Evolutionary conservation across 306 rosid genomes (phyloP), one percentile per base, ranked within the genome.

Genomic region (Parietaria judaica): DNA sequence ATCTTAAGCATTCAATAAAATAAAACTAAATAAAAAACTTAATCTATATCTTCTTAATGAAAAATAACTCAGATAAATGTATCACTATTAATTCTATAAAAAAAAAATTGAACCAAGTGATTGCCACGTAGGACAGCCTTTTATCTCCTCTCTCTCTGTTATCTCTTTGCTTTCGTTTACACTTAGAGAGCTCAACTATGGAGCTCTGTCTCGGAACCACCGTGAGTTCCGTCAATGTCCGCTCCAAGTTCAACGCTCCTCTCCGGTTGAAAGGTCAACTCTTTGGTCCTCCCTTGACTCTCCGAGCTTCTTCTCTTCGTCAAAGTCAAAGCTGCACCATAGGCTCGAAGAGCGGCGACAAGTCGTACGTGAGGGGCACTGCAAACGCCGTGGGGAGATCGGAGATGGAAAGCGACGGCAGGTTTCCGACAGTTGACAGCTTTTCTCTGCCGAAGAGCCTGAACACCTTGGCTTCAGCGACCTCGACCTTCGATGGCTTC

Each of bases 361-460:
- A n/a, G n/a, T n/a, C n/a, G n/a, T n/a, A n/a, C n/a, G n/a, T n/a
- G n/a, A n/a, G n/a, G n/a, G n/a, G n/a, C n/a, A n/a, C n/a, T n/a
- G n/a, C n/a, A n/a, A n/a, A n/a, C n/a, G n/a, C n/a, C n/a, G n/a
- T n/a, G n/a, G n/a, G n/a, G n/a, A n/a, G n/a, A n/a, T n/a, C n/a
- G n/a, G n/a, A n/a, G n/a, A n/a, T n/a, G n/a, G n/a, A n/a, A n/a
- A n/a, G n/a, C n/a, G n/a, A n/a, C n/a, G n/a, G n/a, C n/a, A n/a
- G n/a, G n/a, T n/a, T n/a, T n/a, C n/a, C n/a, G n/a, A n/a, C n/a
- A n/a, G n/a, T n/a, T n/a, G n/a, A n/a, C n/a, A n/a, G 90, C 66
- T 74, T 81, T 14, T 90, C 95, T 10, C 94, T 80, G 16, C 94
- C 97, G 69, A 90, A 81, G 74, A 90, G 83, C 69, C 97, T 85